A percentile compares a stretch with the other conserved stretches of the same genome.
phyloP scores from a whole-genome alignment of 495 filamentous ascomycete species.

The Chlorociboria aeruginascens region DNA sequence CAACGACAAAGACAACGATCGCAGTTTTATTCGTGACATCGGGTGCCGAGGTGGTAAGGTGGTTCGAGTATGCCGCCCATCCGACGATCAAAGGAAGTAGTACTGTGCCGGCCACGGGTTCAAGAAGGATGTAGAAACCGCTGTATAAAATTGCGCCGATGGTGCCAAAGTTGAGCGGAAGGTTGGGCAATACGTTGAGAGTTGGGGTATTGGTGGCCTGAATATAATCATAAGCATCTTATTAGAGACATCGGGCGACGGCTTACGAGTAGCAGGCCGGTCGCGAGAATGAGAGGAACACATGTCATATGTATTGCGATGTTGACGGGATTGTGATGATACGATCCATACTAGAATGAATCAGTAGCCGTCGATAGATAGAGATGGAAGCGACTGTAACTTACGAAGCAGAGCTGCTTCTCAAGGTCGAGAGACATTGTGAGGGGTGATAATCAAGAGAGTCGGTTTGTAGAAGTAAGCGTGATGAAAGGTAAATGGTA shows the following conservation, averaged over 20 bases:
- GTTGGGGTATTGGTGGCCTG: conserved; percentile 69
- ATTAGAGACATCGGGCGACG: background rate
- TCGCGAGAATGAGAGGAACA: conserved; percentile 75
- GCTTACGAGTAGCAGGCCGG: conserved; percentile 66
- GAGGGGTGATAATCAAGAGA: background rate
- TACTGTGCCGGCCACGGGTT: conserved; percentile 75
- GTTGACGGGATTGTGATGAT: conserved; percentile 86
- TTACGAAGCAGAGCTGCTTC: conserved; percentile 35
- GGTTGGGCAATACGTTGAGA: conserved; percentile 61
- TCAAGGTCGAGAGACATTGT: conserved; percentile 36
- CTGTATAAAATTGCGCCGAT: conserved; percentile 58
- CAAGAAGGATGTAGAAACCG: conserved; percentile 78
- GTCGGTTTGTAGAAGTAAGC: background rate
- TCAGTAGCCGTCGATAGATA: background rate
- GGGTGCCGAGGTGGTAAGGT: conserved; percentile 56
- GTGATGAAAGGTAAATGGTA: background rate
- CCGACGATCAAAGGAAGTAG: conserved; percentile 62
- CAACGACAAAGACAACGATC: conserved; percentile 51
- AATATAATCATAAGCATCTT: background rate
- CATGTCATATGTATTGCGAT: conserved; percentile 82
- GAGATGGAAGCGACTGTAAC: conserved; percentile 6
- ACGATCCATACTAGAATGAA: conserved; percentile 70
- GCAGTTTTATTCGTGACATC: conserved; percentile 58
- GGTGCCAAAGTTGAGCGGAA: conserved; percentile 73
- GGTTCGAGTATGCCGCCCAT: conserved; percentile 61